phyloP scores from a whole-genome alignment of 768 basidiomycete genomes.

The Mycena olivaceomarginata region DNA sequence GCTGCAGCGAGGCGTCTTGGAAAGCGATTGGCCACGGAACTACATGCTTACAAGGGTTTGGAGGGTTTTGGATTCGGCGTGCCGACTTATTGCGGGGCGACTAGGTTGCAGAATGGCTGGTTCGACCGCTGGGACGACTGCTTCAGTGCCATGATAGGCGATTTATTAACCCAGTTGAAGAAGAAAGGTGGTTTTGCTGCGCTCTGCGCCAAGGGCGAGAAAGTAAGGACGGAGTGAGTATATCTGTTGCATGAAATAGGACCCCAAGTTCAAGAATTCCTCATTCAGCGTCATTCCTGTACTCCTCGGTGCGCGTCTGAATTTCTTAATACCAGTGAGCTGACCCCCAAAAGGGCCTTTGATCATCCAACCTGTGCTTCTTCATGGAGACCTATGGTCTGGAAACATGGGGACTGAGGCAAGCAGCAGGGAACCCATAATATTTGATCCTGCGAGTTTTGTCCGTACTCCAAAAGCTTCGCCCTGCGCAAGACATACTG shows the following conservation, averaged over 20 bases:
- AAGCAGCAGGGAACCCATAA: constrained; percentile 73
- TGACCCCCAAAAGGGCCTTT: constrained; percentile 59
- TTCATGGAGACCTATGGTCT: constrained; percentile 91
- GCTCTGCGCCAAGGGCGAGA: constrained; percentile 71
- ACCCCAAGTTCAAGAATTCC: neutral
- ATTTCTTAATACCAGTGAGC: neutral
- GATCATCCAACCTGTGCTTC: constrained; percentile 76
- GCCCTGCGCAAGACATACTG: too few species aligned
- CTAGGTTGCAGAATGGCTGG: constrained; percentile 84
- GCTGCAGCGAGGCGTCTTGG: constrained; percentile 71
- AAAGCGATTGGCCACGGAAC: constrained; percentile 77
- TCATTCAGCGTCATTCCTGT: constrained; percentile 80
- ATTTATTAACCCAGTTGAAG: constrained; percentile 69
- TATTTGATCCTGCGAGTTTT: constrained; percentile 80
- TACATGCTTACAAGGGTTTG: constrained; percentile 74
- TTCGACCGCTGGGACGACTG: constrained; percentile 83
- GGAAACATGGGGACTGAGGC: constrained; percentile 83
- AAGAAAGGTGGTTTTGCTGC: constrained; percentile 63
- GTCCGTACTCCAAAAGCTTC: too few species aligned
- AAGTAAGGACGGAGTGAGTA: constrained; percentile 68
- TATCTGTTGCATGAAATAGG: neutral
- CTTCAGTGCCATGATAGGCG: constrained; percentile 76
- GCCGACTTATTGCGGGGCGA: constrained; percentile 87
- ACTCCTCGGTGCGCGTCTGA: constrained; percentile 66
- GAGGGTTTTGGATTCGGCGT: constrained; percentile 82